phyloP scores from a whole-genome alignment of 2,329 filamentous ascomycete genomes.

The Fusarium heterosporum region DNA sequence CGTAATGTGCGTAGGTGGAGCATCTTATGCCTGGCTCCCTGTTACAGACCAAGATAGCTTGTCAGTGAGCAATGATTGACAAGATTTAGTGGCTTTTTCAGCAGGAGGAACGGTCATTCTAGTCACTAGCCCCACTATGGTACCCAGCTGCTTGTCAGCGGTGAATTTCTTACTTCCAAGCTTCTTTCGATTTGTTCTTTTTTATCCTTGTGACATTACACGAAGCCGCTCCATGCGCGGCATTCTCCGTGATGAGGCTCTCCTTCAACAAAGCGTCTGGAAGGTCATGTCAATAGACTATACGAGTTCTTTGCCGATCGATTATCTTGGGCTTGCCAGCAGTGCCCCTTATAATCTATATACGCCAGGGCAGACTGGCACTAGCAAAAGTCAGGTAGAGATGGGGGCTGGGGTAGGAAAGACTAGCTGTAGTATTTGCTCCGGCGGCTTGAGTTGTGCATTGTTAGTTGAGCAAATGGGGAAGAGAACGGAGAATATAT shows the following conservation, averaged over 20 bases:
- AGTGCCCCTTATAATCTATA: conserved; percentile 10
- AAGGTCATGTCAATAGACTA: background rate
- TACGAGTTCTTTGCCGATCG: background rate
- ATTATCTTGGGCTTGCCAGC: background rate
- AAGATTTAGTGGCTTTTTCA: conserved; percentile 31
- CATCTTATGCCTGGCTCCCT: conserved; percentile 10
- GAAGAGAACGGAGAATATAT: conserved; percentile 15
- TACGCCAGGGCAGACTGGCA: conserved; percentile 25
- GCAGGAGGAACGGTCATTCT: conserved; percentile 13
- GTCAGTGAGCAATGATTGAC: conserved; percentile 15
- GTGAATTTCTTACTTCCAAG: conserved; percentile 18
- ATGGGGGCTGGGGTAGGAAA: conserved; percentile 14
- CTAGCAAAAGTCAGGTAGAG: conserved; percentile 5
- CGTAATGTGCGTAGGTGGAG: conserved; percentile 31
- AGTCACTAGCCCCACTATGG: conserved; percentile 23
- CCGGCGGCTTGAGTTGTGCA: conserved; percentile 12
- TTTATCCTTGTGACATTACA: conserved; percentile 8
- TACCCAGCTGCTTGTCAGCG: conserved; percentile 14
- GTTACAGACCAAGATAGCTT: background rate
- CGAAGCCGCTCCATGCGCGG: conserved; percentile 12
- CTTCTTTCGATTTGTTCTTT: conserved; percentile 13
- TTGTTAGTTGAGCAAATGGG: conserved; percentile 15
- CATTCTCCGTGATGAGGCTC: background rate
- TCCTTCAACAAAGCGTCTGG: background rate
- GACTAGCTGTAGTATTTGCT: conserved; percentile 21